Evolutionary conservation across 805 yeast species (phyloP), one percentile per base, ranked within the genome.

Genomic region (Jamesozyma piceae): DNA sequence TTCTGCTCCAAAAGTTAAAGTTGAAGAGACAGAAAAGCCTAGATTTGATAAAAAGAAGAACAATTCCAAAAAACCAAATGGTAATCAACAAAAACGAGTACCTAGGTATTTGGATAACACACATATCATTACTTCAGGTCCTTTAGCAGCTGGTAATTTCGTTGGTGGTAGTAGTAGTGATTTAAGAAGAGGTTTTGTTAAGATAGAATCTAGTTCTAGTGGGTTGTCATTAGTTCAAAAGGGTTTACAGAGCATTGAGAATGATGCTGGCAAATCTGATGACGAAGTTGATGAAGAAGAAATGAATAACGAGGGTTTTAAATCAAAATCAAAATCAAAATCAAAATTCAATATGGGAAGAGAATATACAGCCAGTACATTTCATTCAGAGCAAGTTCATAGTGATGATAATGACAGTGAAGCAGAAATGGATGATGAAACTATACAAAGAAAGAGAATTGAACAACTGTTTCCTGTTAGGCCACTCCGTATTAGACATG

Each of bases 61-160:
- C n/a, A 53, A 43, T 35, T 44, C 37, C 39, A 49, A 29, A 5
- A 29, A 41, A 31, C 45, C 50, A 30, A 48, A 47, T 36, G 48
- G 38, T 31, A 48, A 49, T 15, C 50, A 49, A 38, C 55, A 54
- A 33, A 54, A 51, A 19, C 43, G 63, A 42, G 49, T 56, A 33
- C 61, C 65, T 1, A 50, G 54, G 34, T 62, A 56, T 39, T 45
- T 63, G 40, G 51, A 48, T 21, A 62, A 61, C 24, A 81, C 89
- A 0, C 82, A 78, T 51, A 65, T 82, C 30, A 80, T 83, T 5
- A 72, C 82, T 2, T 68, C 83, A 1, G 94, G 94, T 15, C 87
- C 90, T 0, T 65, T 84, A 43, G 76, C 89, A 5, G 71, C 80
- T 30, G 88, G 87, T 11, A 58, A 62, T 57, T 55, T 71, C 46